Percentiles rank a stretch among this genome's conserved stretches.
Evolutionary conservation across 495 filamentous ascomycete species (phyloP).

Genomic region (Podospora fimiseda): DNA sequence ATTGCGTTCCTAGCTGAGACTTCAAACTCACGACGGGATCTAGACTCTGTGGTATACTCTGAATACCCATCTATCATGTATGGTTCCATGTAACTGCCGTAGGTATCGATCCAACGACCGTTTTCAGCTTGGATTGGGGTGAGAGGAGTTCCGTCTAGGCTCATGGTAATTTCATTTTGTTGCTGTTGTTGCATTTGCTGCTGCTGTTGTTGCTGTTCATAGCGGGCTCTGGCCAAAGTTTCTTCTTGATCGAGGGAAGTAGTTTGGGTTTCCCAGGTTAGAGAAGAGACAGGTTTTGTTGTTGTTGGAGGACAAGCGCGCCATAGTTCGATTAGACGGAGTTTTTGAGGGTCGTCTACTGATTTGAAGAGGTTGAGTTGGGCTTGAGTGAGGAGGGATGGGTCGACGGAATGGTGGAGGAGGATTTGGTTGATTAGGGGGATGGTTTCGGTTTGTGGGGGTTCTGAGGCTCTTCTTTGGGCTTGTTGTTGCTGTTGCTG

Average conservation of each 20-base stretch:
- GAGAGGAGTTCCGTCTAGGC: conserved; percentile 43
- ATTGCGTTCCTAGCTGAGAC: conserved; percentile 30
- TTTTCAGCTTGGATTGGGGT: conserved; percentile 46
- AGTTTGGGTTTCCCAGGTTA: too few relatives aligned
- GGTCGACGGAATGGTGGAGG: conserved; percentile 46
- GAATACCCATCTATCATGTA: conserved; percentile 67
- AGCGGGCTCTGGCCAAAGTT: conserved; percentile 41
- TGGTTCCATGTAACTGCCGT: conserved; percentile 44
- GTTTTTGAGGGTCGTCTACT: conserved; percentile 50
- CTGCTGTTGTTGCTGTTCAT: conserved; percentile 38
- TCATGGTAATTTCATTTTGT: conserved; percentile 27
- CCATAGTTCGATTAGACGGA: conserved; percentile 62
- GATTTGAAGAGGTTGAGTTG: conserved; percentile 58
- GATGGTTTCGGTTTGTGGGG: conserved; percentile 38
- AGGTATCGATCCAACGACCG: conserved; percentile 40
- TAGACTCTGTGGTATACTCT: conserved; percentile 33
- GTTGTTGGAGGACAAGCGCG: conserved; percentile 44
- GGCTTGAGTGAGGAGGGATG: conserved; percentile 44
- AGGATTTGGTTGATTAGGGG: conserved; percentile 36
- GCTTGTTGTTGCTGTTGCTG: conserved; percentile 16
- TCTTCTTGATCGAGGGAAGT: conserved; percentile 49
- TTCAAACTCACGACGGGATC: conserved; percentile 47
- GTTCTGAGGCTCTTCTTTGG: conserved; percentile 41
- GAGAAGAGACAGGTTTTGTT: conserved; percentile 37
- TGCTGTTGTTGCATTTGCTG: neutral